Conservation (phyloP, 306 rosid genomes). For the Trifolium subterraneum region DNA sequence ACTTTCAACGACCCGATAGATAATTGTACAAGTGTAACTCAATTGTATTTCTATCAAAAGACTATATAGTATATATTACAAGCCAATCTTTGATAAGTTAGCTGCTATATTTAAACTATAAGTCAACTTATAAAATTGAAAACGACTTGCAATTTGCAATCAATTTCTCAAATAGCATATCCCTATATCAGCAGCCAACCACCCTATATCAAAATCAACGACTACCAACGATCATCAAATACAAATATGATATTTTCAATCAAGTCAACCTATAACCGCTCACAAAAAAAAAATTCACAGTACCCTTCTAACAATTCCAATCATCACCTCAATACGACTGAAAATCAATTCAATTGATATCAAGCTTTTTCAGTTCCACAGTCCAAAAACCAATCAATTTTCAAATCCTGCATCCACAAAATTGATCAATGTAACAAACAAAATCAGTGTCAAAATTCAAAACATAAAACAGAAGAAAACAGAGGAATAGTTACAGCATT, state of each 20-base stretch:
- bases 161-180: constrained; percentile 34
- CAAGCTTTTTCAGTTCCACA: constrained; percentile 27
- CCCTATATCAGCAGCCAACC: constrained; percentile 38
- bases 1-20: constrained; percentile 38
- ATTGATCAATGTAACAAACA: constrained; percentile 25
- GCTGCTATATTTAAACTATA: constrained; percentile 35
- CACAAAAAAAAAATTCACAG: constrained; percentile 32
- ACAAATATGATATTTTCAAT: constrained; percentile 43
- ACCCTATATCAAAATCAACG: constrained; percentile 25
- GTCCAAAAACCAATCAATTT: constrained; percentile 38
- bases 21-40: constrained; percentile 29
- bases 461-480: constrained; percentile 22
- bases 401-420: constrained; percentile 57
- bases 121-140: constrained; percentile 22
- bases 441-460: constrained; percentile 22
- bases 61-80: constrained; percentile 33
- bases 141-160: constrained; percentile 39
- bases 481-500: constrained; percentile 2
- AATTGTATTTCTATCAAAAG: constrained; percentile 29
- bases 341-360: constrained; percentile 42
- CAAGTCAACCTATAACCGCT: constrained; percentile 46
- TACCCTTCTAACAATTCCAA: constrained; percentile 15
- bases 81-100: constrained; percentile 25
- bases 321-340: constrained; percentile 35
- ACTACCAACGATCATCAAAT: constrained; percentile 45